Conservation (phyloP, 306 rosid genomes). For the Astragalus membranaceus region DNA sequence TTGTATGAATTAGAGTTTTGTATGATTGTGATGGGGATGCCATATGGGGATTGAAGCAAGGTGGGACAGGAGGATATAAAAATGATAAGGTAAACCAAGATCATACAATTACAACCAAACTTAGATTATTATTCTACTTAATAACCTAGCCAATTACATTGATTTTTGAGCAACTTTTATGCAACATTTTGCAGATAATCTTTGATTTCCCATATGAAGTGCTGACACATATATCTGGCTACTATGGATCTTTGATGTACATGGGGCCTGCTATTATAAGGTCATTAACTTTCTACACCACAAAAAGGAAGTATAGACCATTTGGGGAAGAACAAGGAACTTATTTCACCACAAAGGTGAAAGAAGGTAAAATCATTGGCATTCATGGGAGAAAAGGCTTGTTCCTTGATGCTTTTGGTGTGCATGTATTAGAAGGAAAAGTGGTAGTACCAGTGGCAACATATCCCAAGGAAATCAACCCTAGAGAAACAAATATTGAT, state of each 20-base stretch:
- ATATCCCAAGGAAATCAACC: constrained; percentile 30
- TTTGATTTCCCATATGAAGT: constrained; percentile 82
- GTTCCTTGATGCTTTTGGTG: constrained; percentile 84
- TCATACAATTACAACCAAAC: neutral
- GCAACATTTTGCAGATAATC: constrained; percentile 47
- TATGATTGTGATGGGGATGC: constrained; percentile 64
- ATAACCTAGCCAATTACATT: neutral
- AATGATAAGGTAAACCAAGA: constrained; percentile 55
- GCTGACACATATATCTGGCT: constrained; percentile 75
- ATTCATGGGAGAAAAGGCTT: constrained; percentile 85
- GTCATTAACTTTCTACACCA: constrained; percentile 78
- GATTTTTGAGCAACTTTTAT: neutral
- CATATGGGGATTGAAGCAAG: constrained; percentile 62
- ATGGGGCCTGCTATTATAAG: constrained; percentile 75
- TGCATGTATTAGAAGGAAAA: constrained; percentile 61
- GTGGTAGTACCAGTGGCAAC: constrained; percentile 33
- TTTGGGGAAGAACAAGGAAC: constrained; percentile 88
- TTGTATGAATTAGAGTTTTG: constrained; percentile 60
- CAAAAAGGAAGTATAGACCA: constrained; percentile 59
- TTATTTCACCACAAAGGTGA: constrained; percentile 51
- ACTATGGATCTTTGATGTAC: constrained; percentile 58
- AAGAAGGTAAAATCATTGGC: constrained; percentile 78
- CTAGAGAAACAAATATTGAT: constrained; percentile 32
- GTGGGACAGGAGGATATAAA: constrained; percentile 81
- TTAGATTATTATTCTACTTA: neutral